Evolutionary conservation across 2,329 filamentous ascomycete genomes (phyloP).

Genomic region (Aspergillus fumigatiaffinis): DNA sequence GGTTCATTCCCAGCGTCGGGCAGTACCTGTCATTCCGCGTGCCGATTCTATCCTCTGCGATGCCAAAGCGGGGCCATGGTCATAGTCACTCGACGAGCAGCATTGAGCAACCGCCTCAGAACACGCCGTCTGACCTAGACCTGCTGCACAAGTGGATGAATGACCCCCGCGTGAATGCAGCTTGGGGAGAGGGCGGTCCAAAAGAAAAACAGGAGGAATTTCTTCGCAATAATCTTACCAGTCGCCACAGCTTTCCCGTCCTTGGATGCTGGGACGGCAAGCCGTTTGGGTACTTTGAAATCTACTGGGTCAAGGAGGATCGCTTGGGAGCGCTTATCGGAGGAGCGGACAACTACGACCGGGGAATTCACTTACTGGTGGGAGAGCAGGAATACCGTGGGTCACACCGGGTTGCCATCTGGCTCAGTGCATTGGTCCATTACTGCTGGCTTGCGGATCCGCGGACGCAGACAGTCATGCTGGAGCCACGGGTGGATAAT

Average conservation of each 20-base stretch:
- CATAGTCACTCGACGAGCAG: conserved; percentile 33
- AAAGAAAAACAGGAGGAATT: conserved; percentile 59
- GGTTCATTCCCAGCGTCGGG: conserved; percentile 74
- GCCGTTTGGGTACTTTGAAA: conserved; percentile 94
- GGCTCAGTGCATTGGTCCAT: conserved; percentile 84
- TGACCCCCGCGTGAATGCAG: conserved; percentile 73
- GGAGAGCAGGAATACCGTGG: conserved; percentile 91
- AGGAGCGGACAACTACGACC: conserved; percentile 72
- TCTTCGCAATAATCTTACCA: conserved; percentile 61
- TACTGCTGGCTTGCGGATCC: conserved; percentile 74
- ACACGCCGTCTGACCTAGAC: conserved; percentile 55
- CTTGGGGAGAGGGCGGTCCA: conserved; percentile 70
- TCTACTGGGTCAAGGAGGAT: conserved; percentile 98
- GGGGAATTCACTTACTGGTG: conserved; percentile 82
- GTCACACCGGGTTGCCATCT: conserved; percentile 67
- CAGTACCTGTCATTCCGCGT: conserved; percentile 89
- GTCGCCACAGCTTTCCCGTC: conserved; percentile 77
- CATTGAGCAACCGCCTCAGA: conserved; percentile 35
- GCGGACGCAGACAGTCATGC: conserved; percentile 74
- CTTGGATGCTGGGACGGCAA: conserved; percentile 93
- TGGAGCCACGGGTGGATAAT: conserved; percentile 93
- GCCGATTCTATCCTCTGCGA: conserved; percentile 55
- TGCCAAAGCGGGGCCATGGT: conserved; percentile 18
- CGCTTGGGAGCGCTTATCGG: conserved; percentile 65
- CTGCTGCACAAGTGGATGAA: conserved; percentile 87